Percentiles rank a stretch among this genome's conserved stretches.
phyloP scores from a whole-genome alignment of 2,329 filamentous ascomycete genomes.

The Exophiala sp. region DNA sequence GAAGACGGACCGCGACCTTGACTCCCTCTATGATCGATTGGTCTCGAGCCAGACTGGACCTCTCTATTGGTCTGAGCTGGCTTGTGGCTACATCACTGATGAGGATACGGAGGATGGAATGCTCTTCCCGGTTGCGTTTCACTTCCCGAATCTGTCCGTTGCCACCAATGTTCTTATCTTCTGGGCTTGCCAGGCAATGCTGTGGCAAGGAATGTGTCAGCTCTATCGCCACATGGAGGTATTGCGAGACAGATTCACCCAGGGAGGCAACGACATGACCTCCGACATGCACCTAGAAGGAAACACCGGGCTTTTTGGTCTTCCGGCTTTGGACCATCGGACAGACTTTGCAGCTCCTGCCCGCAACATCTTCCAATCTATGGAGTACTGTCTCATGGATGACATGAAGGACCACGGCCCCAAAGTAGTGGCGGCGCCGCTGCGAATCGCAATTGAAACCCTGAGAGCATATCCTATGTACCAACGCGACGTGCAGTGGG shows the following conservation, averaged over 20 bases:
- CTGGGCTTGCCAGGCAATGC: slow-evolving; percentile 33
- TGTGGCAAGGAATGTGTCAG: slow-evolving; percentile 34
- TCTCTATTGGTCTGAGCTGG: slow-evolving; percentile 32
- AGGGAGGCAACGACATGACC: slow-evolving; percentile 1
- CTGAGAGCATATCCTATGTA: slow-evolving; percentile 11
- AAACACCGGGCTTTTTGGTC: slow-evolving; percentile 11
- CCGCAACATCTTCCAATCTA: slow-evolving; percentile 34
- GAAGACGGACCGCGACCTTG: slow-evolving; percentile 30
- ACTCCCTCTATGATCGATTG: slow-evolving; percentile 29
- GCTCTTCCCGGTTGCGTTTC: slow-evolving; percentile 32
- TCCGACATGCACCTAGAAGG: not conserved
- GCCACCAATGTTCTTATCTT: slow-evolving; percentile 33
- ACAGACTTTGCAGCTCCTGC: slow-evolving; percentile 29
- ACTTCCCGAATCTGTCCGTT: slow-evolving; percentile 30
- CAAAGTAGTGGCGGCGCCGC: slow-evolving; percentile 25
- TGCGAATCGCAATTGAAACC: slow-evolving; percentile 29
- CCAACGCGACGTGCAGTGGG: slow-evolving; percentile 16
- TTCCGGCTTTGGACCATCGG: slow-evolving; percentile 30
- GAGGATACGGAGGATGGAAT: slow-evolving; percentile 13
- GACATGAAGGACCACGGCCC: slow-evolving; percentile 23
- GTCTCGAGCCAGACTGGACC: slow-evolving; percentile 26
- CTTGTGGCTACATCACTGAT: slow-evolving; percentile 13
- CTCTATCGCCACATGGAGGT: slow-evolving; percentile 31
- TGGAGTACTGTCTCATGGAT: slow-evolving; percentile 33
- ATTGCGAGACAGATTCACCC: slow-evolving; percentile 11